These are phyloP conservation scores for Fusarium begoniae DNA, from an alignment of 2,329 filamentous ascomycete species.

Conservation along the genomic window DNA sequence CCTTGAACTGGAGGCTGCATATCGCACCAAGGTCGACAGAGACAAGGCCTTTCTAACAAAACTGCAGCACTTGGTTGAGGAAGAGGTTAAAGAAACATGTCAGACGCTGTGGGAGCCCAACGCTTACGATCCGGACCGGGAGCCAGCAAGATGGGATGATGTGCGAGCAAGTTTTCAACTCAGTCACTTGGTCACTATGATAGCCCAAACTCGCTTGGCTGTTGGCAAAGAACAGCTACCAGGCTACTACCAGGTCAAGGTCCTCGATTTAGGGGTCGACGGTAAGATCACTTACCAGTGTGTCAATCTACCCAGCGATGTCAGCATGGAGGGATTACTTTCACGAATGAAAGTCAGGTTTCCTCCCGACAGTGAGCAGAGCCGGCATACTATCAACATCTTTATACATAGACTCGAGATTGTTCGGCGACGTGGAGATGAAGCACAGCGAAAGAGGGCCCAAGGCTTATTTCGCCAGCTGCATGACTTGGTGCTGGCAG, in stretches of 20 bases:
- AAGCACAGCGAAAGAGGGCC: slow-evolving; percentile 11
- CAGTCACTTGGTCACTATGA: slow-evolving; percentile 18
- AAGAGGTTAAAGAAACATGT: slow-evolving; percentile 24
- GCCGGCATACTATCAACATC: not conserved
- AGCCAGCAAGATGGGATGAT: slow-evolving; percentile 22
- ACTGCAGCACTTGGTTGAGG: slow-evolving; percentile 9
- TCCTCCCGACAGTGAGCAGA: slow-evolving; percentile 18
- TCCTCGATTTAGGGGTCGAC: slow-evolving; percentile 29
- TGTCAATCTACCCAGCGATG: slow-evolving; percentile 12
- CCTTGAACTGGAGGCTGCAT: slow-evolving; percentile 4
- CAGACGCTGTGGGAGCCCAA: slow-evolving; percentile 31
- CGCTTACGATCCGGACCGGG: not conserved
- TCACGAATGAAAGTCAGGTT: slow-evolving; percentile 32
- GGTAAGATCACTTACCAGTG: slow-evolving; percentile 24
- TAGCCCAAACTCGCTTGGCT: slow-evolving; percentile 32
- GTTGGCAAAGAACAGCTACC: slow-evolving; percentile 25
- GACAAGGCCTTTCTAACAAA: not conserved
- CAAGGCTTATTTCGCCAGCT: not conserved
- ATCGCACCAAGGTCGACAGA: not conserved
- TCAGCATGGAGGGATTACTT: slow-evolving; percentile 5
- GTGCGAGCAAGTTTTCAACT: not conserved
- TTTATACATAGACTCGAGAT: slow-evolving; percentile 10
- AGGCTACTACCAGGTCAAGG: slow-evolving; percentile 22
- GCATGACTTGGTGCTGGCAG: not conserved
- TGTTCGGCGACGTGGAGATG: not conserved